A percentile compares a stretch with the other conserved stretches of the same genome.
These are phyloP conservation scores for Cladosporium sphaerospermum DNA, from an alignment of 2,329 filamentous ascomycete genomes.

Conservation along the genomic window DNA sequence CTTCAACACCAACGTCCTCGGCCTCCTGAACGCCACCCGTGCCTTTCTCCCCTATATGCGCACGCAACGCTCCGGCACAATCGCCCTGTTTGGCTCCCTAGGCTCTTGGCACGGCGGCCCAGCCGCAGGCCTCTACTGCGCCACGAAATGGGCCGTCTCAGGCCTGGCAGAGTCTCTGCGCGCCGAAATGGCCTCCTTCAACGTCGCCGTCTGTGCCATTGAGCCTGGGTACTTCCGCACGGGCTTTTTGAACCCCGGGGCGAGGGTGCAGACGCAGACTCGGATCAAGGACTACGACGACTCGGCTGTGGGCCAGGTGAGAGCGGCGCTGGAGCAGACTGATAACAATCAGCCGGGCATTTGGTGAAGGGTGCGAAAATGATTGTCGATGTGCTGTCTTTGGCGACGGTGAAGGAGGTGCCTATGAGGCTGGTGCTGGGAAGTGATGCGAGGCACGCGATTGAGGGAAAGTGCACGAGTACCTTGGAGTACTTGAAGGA, in stretches of 20 bases:
- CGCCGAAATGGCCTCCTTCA: slow-evolving; percentile 38
- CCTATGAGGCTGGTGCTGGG: slow-evolving; percentile 53
- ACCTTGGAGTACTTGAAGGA: slow-evolving; percentile 43
- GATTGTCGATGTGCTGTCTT: slow-evolving; percentile 51
- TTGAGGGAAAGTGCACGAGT: slow-evolving; percentile 40
- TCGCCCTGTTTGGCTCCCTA: slow-evolving; percentile 39
- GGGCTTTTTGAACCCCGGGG: slow-evolving; percentile 36
- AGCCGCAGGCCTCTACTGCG: slow-evolving; percentile 33
- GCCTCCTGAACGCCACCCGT: slow-evolving; percentile 18
- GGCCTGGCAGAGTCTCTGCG: slow-evolving; percentile 41
- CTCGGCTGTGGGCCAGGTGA: slow-evolving; percentile 29
- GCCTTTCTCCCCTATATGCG: slow-evolving; percentile 23
- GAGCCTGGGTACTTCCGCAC: slow-evolving; percentile 53
- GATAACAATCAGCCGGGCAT: slow-evolving; percentile 50
- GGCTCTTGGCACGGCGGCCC: slow-evolving; percentile 39
- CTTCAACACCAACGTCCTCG: slow-evolving; percentile 22
- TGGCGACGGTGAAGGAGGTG: slow-evolving; percentile 43
- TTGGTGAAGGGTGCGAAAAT: slow-evolving; percentile 47
- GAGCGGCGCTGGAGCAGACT: slow-evolving; percentile 29
- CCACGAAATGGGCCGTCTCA: slow-evolving; percentile 44
- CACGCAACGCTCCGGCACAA: slow-evolving; percentile 15
- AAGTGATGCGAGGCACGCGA: slow-evolving; percentile 33
- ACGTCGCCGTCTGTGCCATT: slow-evolving; percentile 39
- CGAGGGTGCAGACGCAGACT: slow-evolving; percentile 11
- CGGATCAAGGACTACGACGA: slow-evolving; percentile 29